Evolutionary conservation across 1,139 yeast genomes (phyloP), one percentile per base, ranked within the genome.

Genomic region (Pneumocystis murina): DNA sequence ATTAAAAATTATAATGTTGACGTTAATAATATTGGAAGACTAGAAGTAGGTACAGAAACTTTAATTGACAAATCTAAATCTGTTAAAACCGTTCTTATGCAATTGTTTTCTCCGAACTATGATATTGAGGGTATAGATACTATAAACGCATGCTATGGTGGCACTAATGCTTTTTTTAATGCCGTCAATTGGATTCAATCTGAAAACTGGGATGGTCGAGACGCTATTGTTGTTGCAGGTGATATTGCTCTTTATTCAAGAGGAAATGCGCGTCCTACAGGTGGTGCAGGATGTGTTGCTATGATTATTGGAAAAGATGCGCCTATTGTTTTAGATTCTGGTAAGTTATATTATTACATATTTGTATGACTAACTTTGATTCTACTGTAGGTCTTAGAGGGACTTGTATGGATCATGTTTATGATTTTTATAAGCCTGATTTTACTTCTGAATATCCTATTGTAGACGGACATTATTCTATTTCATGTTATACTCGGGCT

Each of bases 211-310:
- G 98, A 94, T 74, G 99, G 99, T 68, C 84, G 98, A 77, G 91
- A 92, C 73, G 98, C 98, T 66, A 84, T 92, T 72, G 99, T 91
- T 65, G 96, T 91, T 58, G 85, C 94, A 73, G 97, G 97, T 76
- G 99, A 94, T 76, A 92, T 94, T 75, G 98, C 98, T 73, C 86
- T 94, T 71, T 94, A 94, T 77, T 90, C 92, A 71, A 83, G 91
- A 78, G 98, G 98, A 75, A 86, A 95, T 62, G 99, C 99, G 65
- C 86, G 99, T 80, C 98, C 99, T 72, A 92, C 98, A 66, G 99
- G 99, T 75, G 99, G 99, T 78, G 97, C 95, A 66, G 99, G 99
- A 73, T 83, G 95, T 64, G 95, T 92, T 66, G 99, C 99, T 62
- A 72, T 94, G 74, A 84, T 87, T 75, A 87, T 94, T 72, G 99